Base-by-base conservation (phyloP, 2,329 filamentous ascomycete species). In the Aureobasidium sp. region DNA sequence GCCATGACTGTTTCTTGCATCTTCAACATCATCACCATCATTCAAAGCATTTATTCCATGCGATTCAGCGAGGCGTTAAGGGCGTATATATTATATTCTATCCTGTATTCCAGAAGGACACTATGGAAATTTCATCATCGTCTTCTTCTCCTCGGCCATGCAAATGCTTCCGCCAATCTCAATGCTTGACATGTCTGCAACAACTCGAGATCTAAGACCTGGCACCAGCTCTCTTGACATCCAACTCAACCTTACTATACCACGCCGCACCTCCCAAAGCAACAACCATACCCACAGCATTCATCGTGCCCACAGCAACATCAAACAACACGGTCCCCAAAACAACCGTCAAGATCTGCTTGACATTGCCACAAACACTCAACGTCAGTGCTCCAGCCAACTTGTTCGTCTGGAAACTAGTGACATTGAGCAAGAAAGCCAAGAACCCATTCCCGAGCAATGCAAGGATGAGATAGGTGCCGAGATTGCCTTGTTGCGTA, bases 231-330 rank as follows among this genome's bases (percentile, higher is more conserved):
- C 56, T 63, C 72, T 78, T 81, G 67, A 76, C 76, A 67, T 81
- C 77, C 42, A 84, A 72, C 71, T 84, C 82, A 11, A 82, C 80
- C 67, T 80, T 80, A 71, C 80, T 82, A 73, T 85, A 85, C 70
- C 80, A 81, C 17, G 76, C 81, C 5, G 81, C 82, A 40, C 82
- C 82, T 9, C 75, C 66, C 71, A 85, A 75, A 5, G 82, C 82
- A 24, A 84, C 73, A 19, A 73, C 65, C 79, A 84, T 83, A 45
- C 66, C 83, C 15, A 80, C 66, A 15, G 81, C 81, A 70, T 85
- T 85, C 66, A 75, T 60, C 22, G 63, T 50, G 8, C 66, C 66
- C 6, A 74, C 67, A 27, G 65, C 56, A n/a, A 74, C 70, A 49
- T 70, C 65, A 67, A 74, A 74, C 24, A 74, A 62, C 4, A 74